phyloP scores from a whole-genome alignment of 768 basidiomycete species.

The Agaricus bisporus region DNA sequence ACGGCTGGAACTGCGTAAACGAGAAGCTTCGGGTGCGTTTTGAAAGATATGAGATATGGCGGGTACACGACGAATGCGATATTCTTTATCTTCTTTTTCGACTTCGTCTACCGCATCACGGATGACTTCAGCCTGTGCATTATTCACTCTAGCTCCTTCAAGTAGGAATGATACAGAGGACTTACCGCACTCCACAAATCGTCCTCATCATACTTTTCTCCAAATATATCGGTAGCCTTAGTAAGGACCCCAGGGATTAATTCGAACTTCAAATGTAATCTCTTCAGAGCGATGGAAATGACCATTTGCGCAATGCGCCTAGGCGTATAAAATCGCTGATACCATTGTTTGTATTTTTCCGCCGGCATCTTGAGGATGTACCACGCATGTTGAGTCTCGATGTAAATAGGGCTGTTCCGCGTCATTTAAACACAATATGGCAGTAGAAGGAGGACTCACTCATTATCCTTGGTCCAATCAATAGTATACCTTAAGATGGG shows the following conservation, averaged over 20 bases:
- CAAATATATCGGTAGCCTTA: slow-evolving; percentile 28
- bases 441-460: slow-evolving; percentile 33
- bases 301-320: slow-evolving; percentile 47
- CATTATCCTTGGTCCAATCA: slow-evolving; percentile 41
- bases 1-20: not conserved
- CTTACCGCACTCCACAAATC: slow-evolving; percentile 27
- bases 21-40: not conserved
- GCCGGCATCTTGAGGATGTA: slow-evolving; percentile 52
- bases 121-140: slow-evolving; percentile 22
- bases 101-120: slow-evolving; percentile 21
- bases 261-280: slow-evolving; percentile 23
- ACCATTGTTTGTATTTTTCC: slow-evolving; percentile 34
- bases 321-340: slow-evolving; percentile 43
- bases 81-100: slow-evolving; percentile 1
- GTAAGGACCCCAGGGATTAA: slow-evolving; percentile 30
- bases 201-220: slow-evolving; percentile 24
- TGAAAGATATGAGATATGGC: slow-evolving; percentile 1
- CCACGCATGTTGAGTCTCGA: slow-evolving; percentile 61
- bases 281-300: slow-evolving; percentile 26
- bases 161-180: not conserved
- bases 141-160: slow-evolving; percentile 3
- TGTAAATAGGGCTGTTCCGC: slow-evolving; percentile 47
- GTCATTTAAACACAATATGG: not conserved
- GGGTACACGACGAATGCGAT: not conserved
- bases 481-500: slow-evolving; percentile 42